Percentiles rank a stretch among this genome's conserved stretches.
These are phyloP conservation scores for Typha latifolia DNA, from an alignment of 176 grass and related monocot genomes.

Conservation along the genomic window DNA sequence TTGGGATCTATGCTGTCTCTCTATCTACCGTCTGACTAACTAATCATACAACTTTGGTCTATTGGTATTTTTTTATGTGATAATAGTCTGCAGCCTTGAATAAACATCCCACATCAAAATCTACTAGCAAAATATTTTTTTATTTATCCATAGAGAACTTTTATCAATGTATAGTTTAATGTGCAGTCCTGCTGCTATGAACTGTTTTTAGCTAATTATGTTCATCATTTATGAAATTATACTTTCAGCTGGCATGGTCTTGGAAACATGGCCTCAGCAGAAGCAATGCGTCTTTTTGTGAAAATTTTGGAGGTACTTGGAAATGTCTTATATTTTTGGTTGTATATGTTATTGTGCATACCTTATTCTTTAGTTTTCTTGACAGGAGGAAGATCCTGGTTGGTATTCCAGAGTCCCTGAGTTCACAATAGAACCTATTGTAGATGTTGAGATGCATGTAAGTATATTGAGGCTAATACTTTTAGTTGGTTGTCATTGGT, in stretches of 20 bases:
- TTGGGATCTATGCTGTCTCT: background rate
- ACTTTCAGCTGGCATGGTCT: constrained; percentile 85
- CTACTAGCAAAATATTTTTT: background rate
- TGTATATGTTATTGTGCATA: constrained; percentile 12
- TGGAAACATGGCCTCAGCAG: constrained; percentile 68
- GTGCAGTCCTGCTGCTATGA: too few species aligned
- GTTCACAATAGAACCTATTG: constrained; percentile 51
- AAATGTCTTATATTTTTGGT: constrained; percentile 1
- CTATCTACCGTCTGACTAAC: background rate
- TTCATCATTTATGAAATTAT: background rate
- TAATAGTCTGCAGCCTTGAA: background rate
- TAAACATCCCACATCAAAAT: background rate
- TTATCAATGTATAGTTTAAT: too few species aligned
- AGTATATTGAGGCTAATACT: constrained; percentile 20
- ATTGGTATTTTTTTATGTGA: background rate
- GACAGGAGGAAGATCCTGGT: constrained; percentile 96
- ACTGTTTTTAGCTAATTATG: background rate
- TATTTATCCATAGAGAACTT: too few species aligned
- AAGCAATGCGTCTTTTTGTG: constrained; percentile 98
- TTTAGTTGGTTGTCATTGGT: background rate
- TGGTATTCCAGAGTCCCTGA: constrained; percentile 82
- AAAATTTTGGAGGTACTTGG: constrained; percentile 91
- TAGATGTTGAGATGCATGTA: constrained; percentile 91
- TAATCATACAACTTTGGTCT: too few species aligned
- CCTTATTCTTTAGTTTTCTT: constrained; percentile 16